These are phyloP conservation scores for Helicostylum pulchrum DNA, from an alignment of 192 early-diverging fungal species.

Conservation along the genomic window DNA sequence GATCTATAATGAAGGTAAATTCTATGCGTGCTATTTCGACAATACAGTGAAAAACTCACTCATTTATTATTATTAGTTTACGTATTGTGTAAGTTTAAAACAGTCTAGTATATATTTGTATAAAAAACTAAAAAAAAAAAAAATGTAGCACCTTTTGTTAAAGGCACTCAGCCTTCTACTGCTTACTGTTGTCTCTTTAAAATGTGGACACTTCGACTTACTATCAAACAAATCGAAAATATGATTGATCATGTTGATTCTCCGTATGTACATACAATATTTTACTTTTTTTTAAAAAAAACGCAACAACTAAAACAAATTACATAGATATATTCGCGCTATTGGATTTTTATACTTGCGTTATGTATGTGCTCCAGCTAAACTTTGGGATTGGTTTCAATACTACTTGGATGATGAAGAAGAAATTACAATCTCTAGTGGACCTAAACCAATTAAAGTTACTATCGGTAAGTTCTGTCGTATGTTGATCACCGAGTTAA, in stretches of 20 bases:
- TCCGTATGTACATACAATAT: slow-evolving; percentile 46
- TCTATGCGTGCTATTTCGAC: not conserved
- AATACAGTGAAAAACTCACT: not conserved
- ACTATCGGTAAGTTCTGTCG: slow-evolving; percentile 71
- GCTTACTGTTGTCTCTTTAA: slow-evolving; percentile 84
- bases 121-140: not conserved
- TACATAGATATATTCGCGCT: slow-evolving; percentile 65
- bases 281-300: not conserved
- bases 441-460: slow-evolving; percentile 52
- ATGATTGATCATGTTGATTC: slow-evolving; percentile 74
- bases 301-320: not conserved
- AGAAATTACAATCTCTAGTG: slow-evolving; percentile 57
- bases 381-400: slow-evolving; percentile 79
- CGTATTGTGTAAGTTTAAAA: slow-evolving; percentile 18
- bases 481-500: slow-evolving; percentile 67
- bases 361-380: slow-evolving; percentile 72
- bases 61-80: slow-evolving; percentile 18
- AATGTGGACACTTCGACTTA: slow-evolving; percentile 75
- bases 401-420: slow-evolving; percentile 79
- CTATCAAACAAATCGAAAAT: slow-evolving; percentile 72
- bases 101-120: not conserved
- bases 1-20: slow-evolving; percentile 63
- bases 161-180: slow-evolving; percentile 72
- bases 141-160: slow-evolving; percentile 72
- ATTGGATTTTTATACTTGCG: slow-evolving; percentile 80